Evolutionary conservation across 2,329 filamentous ascomycete species (phyloP), one percentile per base, ranked within the genome.

Genomic region (Pseudofabraea citricarpa): DNA sequence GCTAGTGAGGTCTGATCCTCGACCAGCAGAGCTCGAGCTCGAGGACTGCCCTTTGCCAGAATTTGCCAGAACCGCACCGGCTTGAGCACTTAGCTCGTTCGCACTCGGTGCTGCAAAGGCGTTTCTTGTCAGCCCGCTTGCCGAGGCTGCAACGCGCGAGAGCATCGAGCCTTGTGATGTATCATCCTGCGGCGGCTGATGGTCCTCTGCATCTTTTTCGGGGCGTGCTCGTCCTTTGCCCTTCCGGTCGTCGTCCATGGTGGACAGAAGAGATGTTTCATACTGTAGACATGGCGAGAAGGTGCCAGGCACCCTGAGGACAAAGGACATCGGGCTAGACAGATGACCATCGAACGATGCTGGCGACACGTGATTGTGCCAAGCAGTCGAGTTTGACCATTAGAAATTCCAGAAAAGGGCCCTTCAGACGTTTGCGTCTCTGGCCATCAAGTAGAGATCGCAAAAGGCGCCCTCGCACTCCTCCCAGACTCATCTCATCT

Each of bases 121-220:
- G 48, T 57, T 59, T 18, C 56, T 55, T 18, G 63, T 50, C 22
- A 69, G 57, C 1, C 57, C 56, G 10, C 52, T 56, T 22, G 66
- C 66, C 20, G 66, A 69, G 38, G 55, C 53, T 41, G 52, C 46
- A 36, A 62, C 47, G 42, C 56, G 48, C 31, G 53, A 53, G 3
- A 59, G 35, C 6, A 60, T 23, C 13, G 55, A 55, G 15, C 31
- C 32, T 21, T 46, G 24, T 12, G 45, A 24, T 40, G 29, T 16
- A 19, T 45, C 45, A 29, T 44, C 37, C n/a, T n/a, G n/a, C n/a
- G n/a, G n/a, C 45, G 38, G 18, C 20, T 24, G 24, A n/a, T 39
- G n/a, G 18, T 24, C 4, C 4, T 46, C 36, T 20, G 43, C 26
- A 18, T 46, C 27, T 9, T 52, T 40, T 20, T 46, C 26, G 24